Percentiles rank a stretch among this genome's conserved stretches.
Evolutionary conservation across 306 rosid genomes (phyloP).

Genomic region (Nissolia schottii): DNA sequence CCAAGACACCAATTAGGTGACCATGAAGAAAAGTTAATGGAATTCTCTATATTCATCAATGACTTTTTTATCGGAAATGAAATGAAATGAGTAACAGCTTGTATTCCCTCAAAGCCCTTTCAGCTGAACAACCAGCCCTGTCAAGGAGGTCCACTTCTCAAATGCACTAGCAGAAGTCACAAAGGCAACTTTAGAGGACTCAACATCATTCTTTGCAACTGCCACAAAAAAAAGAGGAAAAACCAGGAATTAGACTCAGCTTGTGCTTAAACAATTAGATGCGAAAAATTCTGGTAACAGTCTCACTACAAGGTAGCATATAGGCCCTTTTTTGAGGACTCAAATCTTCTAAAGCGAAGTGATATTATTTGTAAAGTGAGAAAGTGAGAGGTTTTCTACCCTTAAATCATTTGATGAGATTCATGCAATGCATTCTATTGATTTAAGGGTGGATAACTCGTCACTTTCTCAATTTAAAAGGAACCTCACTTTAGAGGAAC

Average conservation of each 20-base stretch:
- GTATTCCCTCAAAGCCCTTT: constrained; percentile 62
- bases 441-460: too few species aligned
- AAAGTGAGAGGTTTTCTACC: too few species aligned
- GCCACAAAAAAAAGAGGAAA: constrained; percentile 23
- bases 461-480: too few species aligned
- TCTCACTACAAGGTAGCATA: background rate
- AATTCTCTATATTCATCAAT: constrained; percentile 7
- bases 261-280: background rate
- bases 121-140: constrained; percentile 66
- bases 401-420: too few species aligned
- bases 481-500: too few species aligned
- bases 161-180: constrained; percentile 77
- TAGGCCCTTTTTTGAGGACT: too few species aligned
- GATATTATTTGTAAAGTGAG: too few species aligned
- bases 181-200: constrained; percentile 84
- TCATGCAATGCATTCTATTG: too few species aligned
- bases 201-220: constrained; percentile 68
- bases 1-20: constrained; percentile 19
- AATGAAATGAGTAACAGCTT: background rate
- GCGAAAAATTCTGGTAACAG: background rate
- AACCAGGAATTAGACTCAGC: constrained; percentile 18
- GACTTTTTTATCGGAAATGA: constrained; percentile 5
- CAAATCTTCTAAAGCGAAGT: too few species aligned
- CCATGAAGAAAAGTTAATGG: constrained; percentile 2
- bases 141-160: constrained; percentile 86